Evolutionary conservation across 1,139 yeast species (phyloP).

Genomic region (Taphrina wiesneri): DNA sequence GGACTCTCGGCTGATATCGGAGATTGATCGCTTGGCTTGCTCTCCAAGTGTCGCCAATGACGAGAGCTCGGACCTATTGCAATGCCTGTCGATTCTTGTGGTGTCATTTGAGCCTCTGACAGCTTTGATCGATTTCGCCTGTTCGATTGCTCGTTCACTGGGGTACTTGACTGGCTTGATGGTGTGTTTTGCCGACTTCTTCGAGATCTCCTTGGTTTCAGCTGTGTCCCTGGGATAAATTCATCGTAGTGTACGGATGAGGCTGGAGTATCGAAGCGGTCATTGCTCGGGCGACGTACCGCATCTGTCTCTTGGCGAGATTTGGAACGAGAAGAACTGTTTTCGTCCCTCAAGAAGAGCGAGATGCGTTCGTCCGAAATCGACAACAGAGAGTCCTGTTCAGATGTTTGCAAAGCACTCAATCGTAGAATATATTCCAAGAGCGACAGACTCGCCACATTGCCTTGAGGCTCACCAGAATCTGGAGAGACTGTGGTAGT

Average conservation of each 20-base stretch:
- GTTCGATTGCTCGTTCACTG: background rate
- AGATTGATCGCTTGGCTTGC: background rate
- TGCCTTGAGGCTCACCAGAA: conserved; percentile 6
- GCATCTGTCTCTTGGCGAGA: conserved; percentile 16
- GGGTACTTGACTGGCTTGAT: background rate
- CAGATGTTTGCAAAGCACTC: conserved; percentile 62
- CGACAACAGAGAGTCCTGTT: conserved; percentile 56
- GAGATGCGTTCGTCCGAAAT: conserved; percentile 69
- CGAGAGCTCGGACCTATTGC: background rate
- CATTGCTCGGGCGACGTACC: conserved; percentile 14
- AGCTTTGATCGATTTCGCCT: background rate
- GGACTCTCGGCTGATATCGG: background rate
- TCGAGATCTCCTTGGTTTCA: background rate
- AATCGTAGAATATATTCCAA: conserved; percentile 67
- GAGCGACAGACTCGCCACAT: conserved; percentile 48
- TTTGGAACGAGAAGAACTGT: background rate
- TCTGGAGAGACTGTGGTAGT: conserved; percentile 11
- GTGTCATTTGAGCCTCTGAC: background rate
- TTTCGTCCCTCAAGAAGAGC: conserved; percentile 63
- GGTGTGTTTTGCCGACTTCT: conserved; percentile 1
- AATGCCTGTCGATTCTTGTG: background rate
- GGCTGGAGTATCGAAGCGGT: conserved; percentile 28
- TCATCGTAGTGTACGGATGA: conserved; percentile 21
- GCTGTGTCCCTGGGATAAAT: conserved; percentile 28
- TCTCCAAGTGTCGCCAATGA: background rate